phyloP scores from a whole-genome alignment of 139 green algal species.

The Chlamydomonas applanata region DNA sequence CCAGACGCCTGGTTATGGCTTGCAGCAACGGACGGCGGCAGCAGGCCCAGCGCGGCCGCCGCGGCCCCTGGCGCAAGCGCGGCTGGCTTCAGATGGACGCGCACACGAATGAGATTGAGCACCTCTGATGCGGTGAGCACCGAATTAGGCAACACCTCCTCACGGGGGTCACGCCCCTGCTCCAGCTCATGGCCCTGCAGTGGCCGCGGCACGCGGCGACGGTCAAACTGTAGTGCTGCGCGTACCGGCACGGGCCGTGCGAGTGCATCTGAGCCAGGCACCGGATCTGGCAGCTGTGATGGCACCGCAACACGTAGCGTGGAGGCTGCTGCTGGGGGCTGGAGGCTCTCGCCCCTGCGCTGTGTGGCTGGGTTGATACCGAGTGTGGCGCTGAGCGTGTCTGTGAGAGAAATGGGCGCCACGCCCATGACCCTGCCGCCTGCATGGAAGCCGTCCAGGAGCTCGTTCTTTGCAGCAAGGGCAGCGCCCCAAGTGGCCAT shows the following conservation, averaged over 20 bases:
- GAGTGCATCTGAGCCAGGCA: no score
- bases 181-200: not conserved
- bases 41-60: not conserved
- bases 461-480: not conserved
- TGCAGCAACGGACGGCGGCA: no score
- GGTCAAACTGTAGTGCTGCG: not conserved
- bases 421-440: no score
- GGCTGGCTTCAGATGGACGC: not conserved
- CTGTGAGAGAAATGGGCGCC: not conserved
- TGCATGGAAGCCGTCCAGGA: not conserved
- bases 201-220: not conserved
- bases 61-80: not conserved
- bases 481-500: not conserved
- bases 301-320: not conserved
- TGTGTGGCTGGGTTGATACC: not conserved
- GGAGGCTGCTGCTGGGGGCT: not conserved
- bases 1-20: no score
- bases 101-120: not conserved
- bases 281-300: not conserved
- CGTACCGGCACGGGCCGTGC: not conserved
- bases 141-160: not conserved
- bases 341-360: not conserved
- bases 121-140: constrained; percentile 5
- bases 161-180: not conserved
- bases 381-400: not conserved